Percentiles rank a stretch among this genome's conserved stretches.
These are phyloP conservation scores for Pseudocercospora eumusae DNA, from an alignment of 2,329 filamentous ascomycete species.

Conservation along the genomic window DNA sequence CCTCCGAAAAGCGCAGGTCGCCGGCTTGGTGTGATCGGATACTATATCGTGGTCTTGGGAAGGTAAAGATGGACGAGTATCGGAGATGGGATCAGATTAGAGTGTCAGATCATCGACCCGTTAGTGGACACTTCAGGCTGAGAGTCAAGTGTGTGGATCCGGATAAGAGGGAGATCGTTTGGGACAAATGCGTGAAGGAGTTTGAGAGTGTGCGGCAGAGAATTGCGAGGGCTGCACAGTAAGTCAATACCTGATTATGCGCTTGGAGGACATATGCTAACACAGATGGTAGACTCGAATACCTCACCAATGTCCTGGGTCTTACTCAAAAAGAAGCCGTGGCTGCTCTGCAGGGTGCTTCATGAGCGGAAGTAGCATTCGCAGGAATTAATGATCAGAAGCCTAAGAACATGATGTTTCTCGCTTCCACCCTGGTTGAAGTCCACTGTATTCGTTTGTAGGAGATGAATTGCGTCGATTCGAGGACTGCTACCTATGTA, in stretches of 20 bases:
- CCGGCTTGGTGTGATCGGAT: conserved; percentile 97
- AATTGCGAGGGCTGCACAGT: conserved; percentile 76
- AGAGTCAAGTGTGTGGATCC: conserved; percentile 79
- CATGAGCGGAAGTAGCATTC: not conserved
- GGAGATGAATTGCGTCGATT: no score
- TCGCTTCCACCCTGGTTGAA: no score
- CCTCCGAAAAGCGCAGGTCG: conserved; percentile 81
- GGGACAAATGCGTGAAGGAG: conserved; percentile 49
- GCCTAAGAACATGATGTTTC: not conserved
- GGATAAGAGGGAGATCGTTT: conserved; percentile 56
- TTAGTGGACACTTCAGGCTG: conserved; percentile 80
- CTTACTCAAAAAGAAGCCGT: conserved; percentile 56
- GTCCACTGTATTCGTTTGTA: no score
- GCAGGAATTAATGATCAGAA: not conserved
- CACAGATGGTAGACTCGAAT: conserved; percentile 56
- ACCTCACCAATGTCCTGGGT: conserved; percentile 64
- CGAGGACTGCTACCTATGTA: no score
- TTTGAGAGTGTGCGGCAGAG: conserved; percentile 72
- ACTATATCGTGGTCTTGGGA: conserved; percentile 77
- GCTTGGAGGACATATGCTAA: no score
- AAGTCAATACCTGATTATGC: conserved; percentile 46
- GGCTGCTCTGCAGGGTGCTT: conserved; percentile 24
- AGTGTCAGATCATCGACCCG: conserved; percentile 89
- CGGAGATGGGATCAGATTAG: conserved; percentile 76
- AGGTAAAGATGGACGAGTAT: conserved; percentile 87